Base-by-base conservation (phyloP, 2,329 filamentous ascomycete species). In the Aspergillus oerlinghausenensis region DNA sequence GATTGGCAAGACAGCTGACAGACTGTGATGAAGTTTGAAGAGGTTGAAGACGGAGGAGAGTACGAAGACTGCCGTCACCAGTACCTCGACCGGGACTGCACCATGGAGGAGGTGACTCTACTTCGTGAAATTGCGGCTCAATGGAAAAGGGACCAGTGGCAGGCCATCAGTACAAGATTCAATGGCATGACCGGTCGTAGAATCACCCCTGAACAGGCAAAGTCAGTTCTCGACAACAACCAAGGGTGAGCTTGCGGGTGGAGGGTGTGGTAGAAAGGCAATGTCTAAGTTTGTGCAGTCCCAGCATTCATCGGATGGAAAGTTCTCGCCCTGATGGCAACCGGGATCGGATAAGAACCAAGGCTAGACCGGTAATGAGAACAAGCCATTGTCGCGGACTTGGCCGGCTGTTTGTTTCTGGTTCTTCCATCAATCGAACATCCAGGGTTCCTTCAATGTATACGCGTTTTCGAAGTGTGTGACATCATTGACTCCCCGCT, bases 141-240 rank as follows among this genome's bases (percentile, higher is more conserved):
- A 49, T 80, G 80, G 61, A 67, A 74, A 53, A 65, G 70, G 35
- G 65, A 74, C 60, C 74, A 75, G 45, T 83, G 80, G 80, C 59
- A 77, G 14, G 66, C 76, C 4, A 69, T 83, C 2, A 76, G 77
- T 49, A 76, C 74, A 52, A 68, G 70, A 25, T 82, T 82, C 70
- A 76, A 70, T 54, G 78, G 81, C 54, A 75, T 75, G 66, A 83
- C 79, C 1, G 80, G 80, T 2, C 70, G 78, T 43, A 67, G 70
- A 3, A 61, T 82, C 26, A 70, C 75, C 60, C 71, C 77, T 1
- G 72, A 77, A 3, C 72, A 77, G 53, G 67, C 66, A 17, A 68
- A 62, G 55, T 60, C 63, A 42, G 47, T 62, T 40, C 23, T 61
- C 50, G 45, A 60, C 26, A 35, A 52, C 29, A 59, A 57, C 52